phyloP scores from a whole-genome alignment of 768 basidiomycete genomes.

The Macrolepiota fuliginosa region DNA sequence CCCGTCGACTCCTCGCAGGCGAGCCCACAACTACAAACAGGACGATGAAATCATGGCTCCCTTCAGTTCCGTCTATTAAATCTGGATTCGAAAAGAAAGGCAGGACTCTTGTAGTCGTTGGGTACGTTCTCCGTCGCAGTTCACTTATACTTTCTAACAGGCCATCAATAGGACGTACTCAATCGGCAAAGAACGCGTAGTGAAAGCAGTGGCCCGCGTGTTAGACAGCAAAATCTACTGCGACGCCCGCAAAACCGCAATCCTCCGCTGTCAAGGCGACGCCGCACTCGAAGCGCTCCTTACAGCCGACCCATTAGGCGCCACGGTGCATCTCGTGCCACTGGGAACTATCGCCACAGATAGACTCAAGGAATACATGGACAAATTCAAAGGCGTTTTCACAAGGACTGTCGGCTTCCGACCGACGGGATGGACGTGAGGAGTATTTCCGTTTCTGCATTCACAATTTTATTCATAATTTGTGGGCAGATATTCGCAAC shows the following conservation, averaged over 20 bases:
- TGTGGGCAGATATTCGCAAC: constrained; percentile 55
- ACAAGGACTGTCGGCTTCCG: constrained; percentile 77
- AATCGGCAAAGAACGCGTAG: constrained; percentile 96
- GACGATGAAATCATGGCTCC: constrained; percentile 55
- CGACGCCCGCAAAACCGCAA: constrained; percentile 77
- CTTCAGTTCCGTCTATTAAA: constrained; percentile 31
- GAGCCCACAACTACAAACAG: constrained; percentile 26
- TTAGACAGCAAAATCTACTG: constrained; percentile 85
- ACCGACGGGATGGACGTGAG: constrained; percentile 96
- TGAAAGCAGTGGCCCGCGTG: constrained; percentile 90
- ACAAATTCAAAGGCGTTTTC: constrained; percentile 70
- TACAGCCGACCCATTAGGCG: constrained; percentile 71
- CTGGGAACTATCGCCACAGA: constrained; percentile 75
- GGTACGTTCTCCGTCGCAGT: constrained; percentile 40
- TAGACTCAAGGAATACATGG: constrained; percentile 71
- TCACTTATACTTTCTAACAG: background rate
- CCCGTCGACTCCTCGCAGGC: constrained; percentile 52
- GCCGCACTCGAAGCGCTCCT: constrained; percentile 76
- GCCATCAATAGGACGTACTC: constrained; percentile 74
- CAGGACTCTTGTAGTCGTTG: constrained; percentile 61
- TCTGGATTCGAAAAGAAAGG: constrained; percentile 25
- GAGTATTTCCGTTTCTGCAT: constrained; percentile 18
- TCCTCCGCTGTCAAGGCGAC: constrained; percentile 84
- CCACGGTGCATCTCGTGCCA: constrained; percentile 84
- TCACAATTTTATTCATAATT: background rate